Conservation (phyloP, 2,329 filamentous ascomycete species). For the Alternaria alternata region DNA sequence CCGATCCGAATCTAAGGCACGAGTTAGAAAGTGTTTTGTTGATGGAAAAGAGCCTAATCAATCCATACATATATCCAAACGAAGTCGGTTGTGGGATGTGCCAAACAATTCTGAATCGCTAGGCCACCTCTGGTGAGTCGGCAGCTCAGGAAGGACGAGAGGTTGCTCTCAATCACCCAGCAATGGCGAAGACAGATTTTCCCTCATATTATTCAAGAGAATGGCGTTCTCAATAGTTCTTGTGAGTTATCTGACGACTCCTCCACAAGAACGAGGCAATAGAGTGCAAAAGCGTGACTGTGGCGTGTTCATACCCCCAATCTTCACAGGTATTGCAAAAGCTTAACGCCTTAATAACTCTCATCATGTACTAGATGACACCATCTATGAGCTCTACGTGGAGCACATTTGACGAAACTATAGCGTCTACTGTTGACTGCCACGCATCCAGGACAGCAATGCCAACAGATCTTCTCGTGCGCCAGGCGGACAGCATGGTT, state of each 20-base stretch:
- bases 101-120: not conserved
- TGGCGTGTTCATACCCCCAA: not conserved
- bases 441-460: not conserved
- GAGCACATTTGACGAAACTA: not conserved
- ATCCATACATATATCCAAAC: not conserved
- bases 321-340: not conserved
- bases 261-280: not conserved
- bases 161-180: not conserved
- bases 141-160: no score
- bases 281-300: not conserved
- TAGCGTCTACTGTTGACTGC: not conserved
- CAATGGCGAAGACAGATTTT: rapidly evolving
- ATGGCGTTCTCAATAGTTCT: not conserved
- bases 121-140: not conserved
- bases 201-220: not conserved
- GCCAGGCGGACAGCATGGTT: not conserved
- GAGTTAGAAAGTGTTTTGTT: not conserved
- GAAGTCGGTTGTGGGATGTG: not conserved
- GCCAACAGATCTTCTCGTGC: not conserved
- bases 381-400: not conserved
- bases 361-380: not conserved
- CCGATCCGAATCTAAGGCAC: not conserved
- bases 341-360: not conserved
- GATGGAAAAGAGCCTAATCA: not conserved
- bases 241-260: not conserved